phyloP scores from a whole-genome alignment of 441 rosid genomes.

The Theobroma grandiflorum region DNA sequence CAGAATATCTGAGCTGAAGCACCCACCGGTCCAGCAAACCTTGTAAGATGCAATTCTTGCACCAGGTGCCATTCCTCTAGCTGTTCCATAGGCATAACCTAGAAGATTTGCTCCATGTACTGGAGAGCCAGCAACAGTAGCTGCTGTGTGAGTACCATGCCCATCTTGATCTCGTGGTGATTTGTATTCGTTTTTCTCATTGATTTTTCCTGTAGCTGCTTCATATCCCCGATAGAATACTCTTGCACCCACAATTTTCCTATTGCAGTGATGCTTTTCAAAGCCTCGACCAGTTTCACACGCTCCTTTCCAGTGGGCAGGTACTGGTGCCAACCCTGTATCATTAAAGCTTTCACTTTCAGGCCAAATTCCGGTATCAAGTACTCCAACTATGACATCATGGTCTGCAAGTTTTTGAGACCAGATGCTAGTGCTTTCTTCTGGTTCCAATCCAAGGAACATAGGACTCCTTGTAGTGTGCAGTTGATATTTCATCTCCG shows the following conservation, averaged over 20 bases:
- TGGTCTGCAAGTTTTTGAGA: slow-evolving; percentile 52
- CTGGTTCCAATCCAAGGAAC: slow-evolving; percentile 64
- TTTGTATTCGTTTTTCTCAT: slow-evolving; percentile 57
- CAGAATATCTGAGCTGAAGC: slow-evolving; percentile 78
- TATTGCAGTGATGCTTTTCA: slow-evolving; percentile 58
- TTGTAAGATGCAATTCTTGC: slow-evolving; percentile 78
- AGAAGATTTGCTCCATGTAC: slow-evolving; percentile 65
- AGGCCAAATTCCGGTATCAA: slow-evolving; percentile 83
- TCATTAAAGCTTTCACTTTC: slow-evolving; percentile 77
- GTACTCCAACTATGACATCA: slow-evolving; percentile 71
- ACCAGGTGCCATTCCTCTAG: slow-evolving; percentile 72
- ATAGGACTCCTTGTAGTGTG: slow-evolving; percentile 78
- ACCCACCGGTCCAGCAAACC: slow-evolving; percentile 78
- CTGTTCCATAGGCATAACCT: slow-evolving; percentile 71
- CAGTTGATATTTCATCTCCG: slow-evolving; percentile 63
- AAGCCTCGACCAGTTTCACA: slow-evolving; percentile 68
- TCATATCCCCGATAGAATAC: slow-evolving; percentile 66
- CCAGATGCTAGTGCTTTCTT: slow-evolving; percentile 51
- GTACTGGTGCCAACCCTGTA: slow-evolving; percentile 60
- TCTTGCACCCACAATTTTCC: slow-evolving; percentile 73
- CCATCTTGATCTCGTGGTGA: slow-evolving; percentile 77
- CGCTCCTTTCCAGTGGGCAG: slow-evolving; percentile 66
- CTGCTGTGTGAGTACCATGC: slow-evolving; percentile 79
- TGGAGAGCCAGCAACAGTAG: slow-evolving; percentile 72
- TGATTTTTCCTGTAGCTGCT: slow-evolving; percentile 75